Conservation (phyloP, 352 stramenopile genomes). For the Peronospora farinosa region DNA sequence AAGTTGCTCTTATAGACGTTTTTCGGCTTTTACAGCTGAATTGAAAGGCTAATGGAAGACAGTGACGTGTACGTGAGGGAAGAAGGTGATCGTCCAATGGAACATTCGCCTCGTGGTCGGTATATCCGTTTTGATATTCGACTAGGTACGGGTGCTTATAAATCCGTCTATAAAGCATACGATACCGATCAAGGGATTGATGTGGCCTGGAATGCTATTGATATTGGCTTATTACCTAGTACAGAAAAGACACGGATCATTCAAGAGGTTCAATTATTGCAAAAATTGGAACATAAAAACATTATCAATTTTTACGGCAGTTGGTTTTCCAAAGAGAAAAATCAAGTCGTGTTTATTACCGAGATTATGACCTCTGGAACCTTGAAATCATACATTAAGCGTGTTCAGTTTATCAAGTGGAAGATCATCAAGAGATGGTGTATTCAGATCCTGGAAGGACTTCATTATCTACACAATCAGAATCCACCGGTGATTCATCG, state of each 20-base stretch:
- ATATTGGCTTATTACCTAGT: conserved; percentile 92
- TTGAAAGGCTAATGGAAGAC: conserved; percentile 38
- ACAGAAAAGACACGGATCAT: conserved; percentile 94
- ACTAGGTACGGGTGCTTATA: conserved; percentile 82
- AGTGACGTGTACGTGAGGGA: conserved; percentile 66
- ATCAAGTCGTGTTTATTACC: conserved; percentile 98
- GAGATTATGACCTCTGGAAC: conserved; percentile 97
- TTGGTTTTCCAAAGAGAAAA: conserved; percentile 97
- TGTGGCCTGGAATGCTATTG: conserved; percentile 99
- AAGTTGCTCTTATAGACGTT: neutral
- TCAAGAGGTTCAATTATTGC: conserved; percentile 95
- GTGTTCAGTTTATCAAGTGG: conserved; percentile 96
- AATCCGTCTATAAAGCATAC: conserved; percentile 92
- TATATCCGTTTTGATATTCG: conserved; percentile 85
- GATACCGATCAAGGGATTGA: conserved; percentile 98
- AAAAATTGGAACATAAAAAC: conserved; percentile 97
- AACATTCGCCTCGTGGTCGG: conserved; percentile 71
- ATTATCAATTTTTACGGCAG: conserved; percentile 99
- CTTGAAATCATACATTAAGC: conserved; percentile 95
- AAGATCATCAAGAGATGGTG: conserved; percentile 98
- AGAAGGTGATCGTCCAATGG: conserved; percentile 65
- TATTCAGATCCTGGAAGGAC: conserved; percentile 94
- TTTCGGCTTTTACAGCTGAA: neutral
- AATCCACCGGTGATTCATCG: conserved; percentile 89
- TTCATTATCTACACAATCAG: conserved; percentile 90